These are phyloP conservation scores for Aspergillus unguis DNA, from an alignment of 2,329 filamentous ascomycete species.

Conservation along the genomic window DNA sequence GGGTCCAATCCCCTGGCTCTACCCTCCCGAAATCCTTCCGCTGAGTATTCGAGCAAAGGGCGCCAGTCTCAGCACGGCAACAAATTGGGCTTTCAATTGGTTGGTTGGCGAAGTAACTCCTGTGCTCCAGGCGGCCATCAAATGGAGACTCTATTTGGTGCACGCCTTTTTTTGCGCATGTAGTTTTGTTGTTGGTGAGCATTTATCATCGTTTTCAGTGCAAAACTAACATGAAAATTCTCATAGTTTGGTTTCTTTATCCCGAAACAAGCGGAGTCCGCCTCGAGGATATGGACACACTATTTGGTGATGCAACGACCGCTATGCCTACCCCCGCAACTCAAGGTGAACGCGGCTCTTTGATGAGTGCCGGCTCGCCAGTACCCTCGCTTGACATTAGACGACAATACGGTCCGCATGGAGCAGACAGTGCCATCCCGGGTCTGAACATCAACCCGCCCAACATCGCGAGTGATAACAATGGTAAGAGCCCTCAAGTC, in stretches of 20 bases:
- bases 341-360: constrained; percentile 74
- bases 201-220: not conserved
- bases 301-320: constrained; percentile 92
- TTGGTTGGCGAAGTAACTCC: constrained; percentile 94
- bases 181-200: constrained; percentile 93
- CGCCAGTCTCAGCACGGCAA: constrained; percentile 89
- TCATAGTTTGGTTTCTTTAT: constrained; percentile 89
- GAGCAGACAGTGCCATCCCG: constrained; percentile 68
- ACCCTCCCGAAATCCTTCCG: constrained; percentile 96
- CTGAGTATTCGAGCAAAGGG: constrained; percentile 96
- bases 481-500: constrained; percentile 48
- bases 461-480: constrained; percentile 50
- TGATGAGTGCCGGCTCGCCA: constrained; percentile 75
- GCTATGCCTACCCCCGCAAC: constrained; percentile 75
- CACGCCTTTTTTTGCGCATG: constrained; percentile 96
- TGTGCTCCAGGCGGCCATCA: constrained; percentile 83
- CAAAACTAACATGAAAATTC: too few relatives aligned
- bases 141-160: constrained; percentile 89
- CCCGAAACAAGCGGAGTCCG: constrained; percentile 94
- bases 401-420: constrained; percentile 44
- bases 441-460: constrained; percentile 79
- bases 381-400: constrained; percentile 73
- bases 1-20: constrained; percentile 97
- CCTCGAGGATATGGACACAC: constrained; percentile 90
- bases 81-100: constrained; percentile 99